Conservation (phyloP, 345 rosid genomes). For the Stellera chamaejasme region DNA sequence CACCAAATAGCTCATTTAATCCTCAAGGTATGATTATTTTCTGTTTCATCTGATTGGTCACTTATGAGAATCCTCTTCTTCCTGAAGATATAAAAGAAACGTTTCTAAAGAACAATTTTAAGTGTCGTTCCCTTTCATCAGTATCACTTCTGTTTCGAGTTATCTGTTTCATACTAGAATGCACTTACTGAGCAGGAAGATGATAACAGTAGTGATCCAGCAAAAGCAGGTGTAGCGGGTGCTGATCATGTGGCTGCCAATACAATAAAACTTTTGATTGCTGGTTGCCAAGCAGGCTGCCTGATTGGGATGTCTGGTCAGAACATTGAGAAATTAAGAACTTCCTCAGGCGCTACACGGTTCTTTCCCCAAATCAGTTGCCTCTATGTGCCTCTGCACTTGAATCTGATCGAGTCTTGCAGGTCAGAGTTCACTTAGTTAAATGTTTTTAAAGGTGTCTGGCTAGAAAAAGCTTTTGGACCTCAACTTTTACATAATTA, state of each 20-base stretch:
- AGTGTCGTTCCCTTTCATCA: too few species aligned
- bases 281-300: slow-evolving; percentile 58
- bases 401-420: slow-evolving; percentile 65
- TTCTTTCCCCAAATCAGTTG: slow-evolving; percentile 57
- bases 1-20: slow-evolving; percentile 46
- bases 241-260: slow-evolving; percentile 56
- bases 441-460: background rate
- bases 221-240: slow-evolving; percentile 18
- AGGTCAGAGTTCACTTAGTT: slow-evolving; percentile 22
- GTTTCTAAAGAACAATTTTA: too few species aligned
- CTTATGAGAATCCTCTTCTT: too few species aligned
- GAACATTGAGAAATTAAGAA: slow-evolving; percentile 58
- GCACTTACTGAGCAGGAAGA: slow-evolving; percentile 37
- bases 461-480: background rate
- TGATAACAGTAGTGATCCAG: slow-evolving; percentile 24
- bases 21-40: slow-evolving; percentile 23
- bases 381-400: slow-evolving; percentile 64
- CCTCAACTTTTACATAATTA: background rate
- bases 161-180: too few species aligned
- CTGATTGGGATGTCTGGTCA: slow-evolving; percentile 55
- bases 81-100: too few species aligned
- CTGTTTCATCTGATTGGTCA: background rate
- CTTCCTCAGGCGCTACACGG: slow-evolving; percentile 47
- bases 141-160: too few species aligned
- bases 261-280: slow-evolving; percentile 48